These are phyloP conservation scores for Beauveria australis DNA, from an alignment of 2,329 filamentous ascomycete genomes.

Conservation along the genomic window DNA sequence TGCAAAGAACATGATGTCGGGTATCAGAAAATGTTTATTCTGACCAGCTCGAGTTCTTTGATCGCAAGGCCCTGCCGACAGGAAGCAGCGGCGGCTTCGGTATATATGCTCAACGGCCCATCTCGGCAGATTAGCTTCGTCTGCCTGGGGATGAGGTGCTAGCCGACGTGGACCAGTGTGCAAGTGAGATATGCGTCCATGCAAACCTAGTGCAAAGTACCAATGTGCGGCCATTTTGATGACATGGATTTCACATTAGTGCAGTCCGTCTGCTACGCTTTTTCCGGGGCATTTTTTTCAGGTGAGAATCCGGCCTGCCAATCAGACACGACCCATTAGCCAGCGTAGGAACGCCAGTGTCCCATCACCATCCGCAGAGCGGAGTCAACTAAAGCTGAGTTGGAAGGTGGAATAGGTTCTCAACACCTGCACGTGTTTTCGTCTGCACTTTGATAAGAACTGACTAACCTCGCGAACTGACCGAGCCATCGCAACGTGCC, in stretches of 20 bases:
- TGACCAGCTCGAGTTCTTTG: neutral
- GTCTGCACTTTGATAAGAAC: neutral
- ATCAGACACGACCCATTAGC: neutral
- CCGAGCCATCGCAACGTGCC: neutral
- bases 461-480: neutral
- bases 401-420: neutral
- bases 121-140: neutral
- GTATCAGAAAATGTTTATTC: neutral
- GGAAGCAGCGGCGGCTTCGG: neutral
- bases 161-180: neutral
- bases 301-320: neutral
- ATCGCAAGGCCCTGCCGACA: neutral
- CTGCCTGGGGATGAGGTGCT: neutral
- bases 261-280: neutral
- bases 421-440: neutral
- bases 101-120: neutral
- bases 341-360: neutral
- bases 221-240: neutral
- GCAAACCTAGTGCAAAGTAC: neutral
- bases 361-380: neutral
- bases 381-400: slow-evolving; percentile 9
- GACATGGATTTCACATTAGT: neutral
- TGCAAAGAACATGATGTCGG: neutral
- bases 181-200: neutral
- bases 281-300: neutral